A percentile compares a stretch with the other conserved stretches of the same genome.
Conservation (phyloP, 805 yeast genomes). For the Yarrowia sp. region DNA sequence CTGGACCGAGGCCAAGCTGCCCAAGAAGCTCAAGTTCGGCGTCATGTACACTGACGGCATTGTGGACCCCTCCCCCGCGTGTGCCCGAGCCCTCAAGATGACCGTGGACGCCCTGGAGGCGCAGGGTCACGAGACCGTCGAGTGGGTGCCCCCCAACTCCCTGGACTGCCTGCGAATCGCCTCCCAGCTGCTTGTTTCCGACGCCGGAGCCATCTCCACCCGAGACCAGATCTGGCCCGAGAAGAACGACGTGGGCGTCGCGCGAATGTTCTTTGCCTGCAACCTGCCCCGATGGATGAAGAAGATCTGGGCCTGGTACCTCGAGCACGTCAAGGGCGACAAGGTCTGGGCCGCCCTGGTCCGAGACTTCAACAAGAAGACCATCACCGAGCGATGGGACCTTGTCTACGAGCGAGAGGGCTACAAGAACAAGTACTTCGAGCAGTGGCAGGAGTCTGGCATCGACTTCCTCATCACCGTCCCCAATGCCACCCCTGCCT, state of each 20-base stretch:
- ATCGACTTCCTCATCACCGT: constrained; percentile 43
- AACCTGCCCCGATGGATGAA: constrained; percentile 41
- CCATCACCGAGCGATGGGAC: constrained; percentile 41
- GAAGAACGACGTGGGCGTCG: constrained; percentile 41
- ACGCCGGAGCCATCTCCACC: constrained; percentile 38
- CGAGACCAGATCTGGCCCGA: constrained; percentile 38
- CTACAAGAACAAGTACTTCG: constrained; percentile 39
- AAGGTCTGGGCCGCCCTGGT: constrained; percentile 42
- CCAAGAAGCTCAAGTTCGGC: constrained; percentile 48
- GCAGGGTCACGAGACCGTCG: constrained; percentile 49
- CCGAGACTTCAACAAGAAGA: constrained; percentile 40
- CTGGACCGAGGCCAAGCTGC: constrained; percentile 46
- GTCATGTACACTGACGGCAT: constrained; percentile 50
- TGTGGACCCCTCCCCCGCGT: constrained; percentile 51
- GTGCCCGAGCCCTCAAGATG: constrained; percentile 43
- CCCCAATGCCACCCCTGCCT: constrained; percentile 47
- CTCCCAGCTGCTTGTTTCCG: constrained; percentile 42
- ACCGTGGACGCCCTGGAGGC: constrained; percentile 43
- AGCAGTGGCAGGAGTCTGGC: constrained; percentile 41
- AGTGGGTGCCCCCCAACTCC: constrained; percentile 50
- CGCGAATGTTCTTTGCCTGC: constrained; percentile 37
- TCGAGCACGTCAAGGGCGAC: constrained; percentile 39
- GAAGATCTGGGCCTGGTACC: constrained; percentile 40
- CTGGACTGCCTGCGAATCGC: constrained; percentile 60
- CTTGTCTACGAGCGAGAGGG: constrained; percentile 40